Evolutionary conservation across 2,329 filamentous ascomycete species (phyloP), one percentile per base, ranked within the genome.

Genomic region (Aspergillus intermedius): DNA sequence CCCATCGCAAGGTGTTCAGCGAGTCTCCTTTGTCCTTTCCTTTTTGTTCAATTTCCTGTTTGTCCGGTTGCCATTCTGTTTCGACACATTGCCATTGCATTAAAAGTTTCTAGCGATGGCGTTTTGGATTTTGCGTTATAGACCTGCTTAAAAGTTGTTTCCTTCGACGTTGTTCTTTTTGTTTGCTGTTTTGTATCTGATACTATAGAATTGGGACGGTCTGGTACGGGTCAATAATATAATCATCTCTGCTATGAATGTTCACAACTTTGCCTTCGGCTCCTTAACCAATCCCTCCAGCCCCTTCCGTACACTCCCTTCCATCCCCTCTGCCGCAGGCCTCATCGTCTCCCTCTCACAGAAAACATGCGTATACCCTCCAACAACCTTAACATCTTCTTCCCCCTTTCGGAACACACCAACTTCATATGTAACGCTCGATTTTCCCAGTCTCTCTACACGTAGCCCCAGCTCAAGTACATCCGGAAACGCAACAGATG

Each of bases 351-450:
- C 77, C 45, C 87, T 78, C 50, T 91, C 82, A n/a, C 94, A 87
- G 71, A 91, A 95, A 9, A 95, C 88, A 65, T 95, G 91, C 12
- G 89, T 79, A 63, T 93, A 90, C 58, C 87, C 86, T 1, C 90
- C 90, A 1, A 95, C 89, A 9, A 89, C 88, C 63, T 86, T 88
- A 8, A 93, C 88, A 17, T 79, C 74, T 1, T 88, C 82, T 2
- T 83, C 73, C 0, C 85, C 88, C 51, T 80, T 77, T 63, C 88
- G 84, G 61, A 96, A 97, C 1, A 97, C 77, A 0, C 83, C 93
- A 50, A 95, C 81, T 64, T 97, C 91, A 63, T 95, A 97, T 10
- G 83, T 87, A 7, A 95, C 90, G 61, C 89, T 95, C 22, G 87
- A 89, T 57, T 82, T 87, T 3, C 91, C 90, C 6, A 97, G 77